Evolutionary conservation across 192 early-diverging fungal species (phyloP).

Genomic region (Phycomyces blakesleeanus): DNA sequence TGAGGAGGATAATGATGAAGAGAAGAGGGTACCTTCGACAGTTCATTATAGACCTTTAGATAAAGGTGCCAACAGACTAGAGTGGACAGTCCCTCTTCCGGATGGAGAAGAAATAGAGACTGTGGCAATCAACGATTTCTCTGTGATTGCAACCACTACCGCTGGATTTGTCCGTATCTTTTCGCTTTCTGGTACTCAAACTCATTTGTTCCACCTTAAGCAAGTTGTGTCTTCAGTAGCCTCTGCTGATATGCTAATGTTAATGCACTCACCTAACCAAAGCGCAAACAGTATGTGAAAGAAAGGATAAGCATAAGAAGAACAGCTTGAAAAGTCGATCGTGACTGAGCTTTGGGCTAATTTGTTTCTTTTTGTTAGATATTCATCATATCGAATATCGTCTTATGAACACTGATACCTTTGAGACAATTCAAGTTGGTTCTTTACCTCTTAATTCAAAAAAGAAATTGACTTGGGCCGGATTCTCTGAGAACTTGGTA

Average conservation of each 20-base stretch:
- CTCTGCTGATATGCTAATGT: slow-evolving; percentile 36
- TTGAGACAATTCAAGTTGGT: slow-evolving; percentile 53
- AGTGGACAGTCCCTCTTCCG: slow-evolving; percentile 74
- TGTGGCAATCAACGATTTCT: slow-evolving; percentile 66
- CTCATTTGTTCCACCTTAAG: slow-evolving; percentile 61
- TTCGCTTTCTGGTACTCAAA: slow-evolving; percentile 75
- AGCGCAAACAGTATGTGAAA: slow-evolving; percentile 24
- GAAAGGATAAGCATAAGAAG: background rate
- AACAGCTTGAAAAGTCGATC: background rate
- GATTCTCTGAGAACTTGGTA: slow-evolving; percentile 78
- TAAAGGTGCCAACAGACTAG: slow-evolving; percentile 62
- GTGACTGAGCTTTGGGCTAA: background rate
- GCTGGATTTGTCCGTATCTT: slow-evolving; percentile 77
- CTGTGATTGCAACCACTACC: slow-evolving; percentile 71
- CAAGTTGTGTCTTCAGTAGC: slow-evolving; percentile 44
- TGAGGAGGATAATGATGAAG: slow-evolving; percentile 4
- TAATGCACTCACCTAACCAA: slow-evolving; percentile 34
- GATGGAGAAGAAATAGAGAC: slow-evolving; percentile 63
- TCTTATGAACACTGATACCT: slow-evolving; percentile 55
- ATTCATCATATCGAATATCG: background rate
- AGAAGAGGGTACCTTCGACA: slow-evolving; percentile 41
- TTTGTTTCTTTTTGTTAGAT: too few species aligned
- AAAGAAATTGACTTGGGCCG: slow-evolving; percentile 71
- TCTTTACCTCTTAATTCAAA: slow-evolving; percentile 59
- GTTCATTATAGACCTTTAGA: slow-evolving; percentile 73